These are phyloP conservation scores for Pholiota conissans DNA, from an alignment of 768 basidiomycete genomes.

Conservation along the genomic window DNA sequence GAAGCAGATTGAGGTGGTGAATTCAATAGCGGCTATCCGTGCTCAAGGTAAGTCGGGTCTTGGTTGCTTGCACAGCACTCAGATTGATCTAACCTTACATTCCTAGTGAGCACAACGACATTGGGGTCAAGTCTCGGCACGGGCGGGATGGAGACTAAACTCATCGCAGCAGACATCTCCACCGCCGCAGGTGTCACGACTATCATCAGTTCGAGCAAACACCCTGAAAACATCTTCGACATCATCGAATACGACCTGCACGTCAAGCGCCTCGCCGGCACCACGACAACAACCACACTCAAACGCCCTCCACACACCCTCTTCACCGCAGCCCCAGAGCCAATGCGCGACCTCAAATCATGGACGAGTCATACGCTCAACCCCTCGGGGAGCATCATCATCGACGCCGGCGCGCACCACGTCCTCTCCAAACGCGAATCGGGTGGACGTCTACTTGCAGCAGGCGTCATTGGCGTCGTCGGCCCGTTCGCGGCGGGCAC, in stretches of 20 bases:
- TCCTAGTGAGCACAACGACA: constrained; percentile 85
- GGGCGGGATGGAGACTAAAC: constrained; percentile 98
- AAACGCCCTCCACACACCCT: constrained; percentile 81
- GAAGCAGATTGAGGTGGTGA: constrained; percentile 76
- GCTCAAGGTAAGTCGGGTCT: constrained; percentile 58
- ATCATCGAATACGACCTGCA: constrained; percentile 78
- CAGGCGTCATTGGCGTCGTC: constrained; percentile 83
- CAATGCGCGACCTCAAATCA: constrained; percentile 84
- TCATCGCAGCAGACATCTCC: constrained; percentile 97
- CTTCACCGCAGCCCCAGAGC: constrained; percentile 73
- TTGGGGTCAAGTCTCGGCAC: constrained; percentile 93
- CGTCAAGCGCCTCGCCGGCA: constrained; percentile 30
- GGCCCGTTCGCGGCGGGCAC: constrained; percentile 94
- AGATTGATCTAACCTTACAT: not conserved
- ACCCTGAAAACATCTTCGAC: constrained; percentile 68
- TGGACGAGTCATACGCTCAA: constrained; percentile 97
- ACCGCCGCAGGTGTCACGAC: constrained; percentile 94
- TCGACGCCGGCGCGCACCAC: constrained; percentile 86
- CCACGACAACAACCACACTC: not conserved
- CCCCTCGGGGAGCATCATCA: constrained; percentile 84
- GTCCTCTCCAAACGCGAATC: constrained; percentile 85
- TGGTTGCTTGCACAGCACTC: not conserved
- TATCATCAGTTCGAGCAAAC: constrained; percentile 83
- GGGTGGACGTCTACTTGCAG: constrained; percentile 90
- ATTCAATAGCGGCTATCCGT: constrained; percentile 80